Percentiles rank a stretch among this genome's conserved stretches.
Conservation (phyloP, 1,284 basidiomycete species). For the Sporisorium iseilematis-ciliati region DNA sequence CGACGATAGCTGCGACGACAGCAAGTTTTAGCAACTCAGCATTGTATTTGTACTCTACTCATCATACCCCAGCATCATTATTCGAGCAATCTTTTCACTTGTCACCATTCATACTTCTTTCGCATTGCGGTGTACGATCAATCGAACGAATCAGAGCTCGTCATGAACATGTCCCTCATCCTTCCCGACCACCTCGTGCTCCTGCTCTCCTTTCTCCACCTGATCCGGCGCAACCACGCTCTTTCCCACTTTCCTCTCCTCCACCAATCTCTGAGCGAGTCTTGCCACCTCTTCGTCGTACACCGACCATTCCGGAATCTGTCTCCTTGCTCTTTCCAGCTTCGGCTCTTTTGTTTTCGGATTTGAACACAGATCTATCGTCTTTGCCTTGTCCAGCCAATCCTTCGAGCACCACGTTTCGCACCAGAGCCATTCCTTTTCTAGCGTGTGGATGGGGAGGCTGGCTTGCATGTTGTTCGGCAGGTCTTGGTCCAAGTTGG, state of each 20-base stretch:
- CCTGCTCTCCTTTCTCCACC: neutral
- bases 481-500: conserved; percentile 87
- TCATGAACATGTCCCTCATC: conserved; percentile 16
- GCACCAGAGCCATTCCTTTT: conserved; percentile 68
- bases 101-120: neutral
- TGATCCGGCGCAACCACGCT: conserved; percentile 41
- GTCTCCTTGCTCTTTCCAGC: conserved; percentile 82
- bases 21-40: neutral
- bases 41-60: neutral
- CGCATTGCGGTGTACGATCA: neutral
- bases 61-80: neutral
- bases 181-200: neutral
- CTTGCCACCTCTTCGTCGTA: conserved; percentile 77
- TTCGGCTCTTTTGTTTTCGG: conserved; percentile 88
- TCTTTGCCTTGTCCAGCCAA: conserved; percentile 64
- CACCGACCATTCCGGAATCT: conserved; percentile 96
- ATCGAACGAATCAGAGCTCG: conserved; percentile 16
- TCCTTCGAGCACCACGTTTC: conserved; percentile 67
- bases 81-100: neutral
- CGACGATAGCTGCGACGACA: conserved; percentile 17
- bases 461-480: conserved; percentile 63
- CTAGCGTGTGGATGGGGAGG: conserved; percentile 63
- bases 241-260: conserved; percentile 27
- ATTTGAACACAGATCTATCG: conserved; percentile 70
- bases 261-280: conserved; percentile 63